These are phyloP conservation scores for Leptographium flavum DNA, from an alignment of 2,329 filamentous ascomycete species.

Conservation along the genomic window DNA sequence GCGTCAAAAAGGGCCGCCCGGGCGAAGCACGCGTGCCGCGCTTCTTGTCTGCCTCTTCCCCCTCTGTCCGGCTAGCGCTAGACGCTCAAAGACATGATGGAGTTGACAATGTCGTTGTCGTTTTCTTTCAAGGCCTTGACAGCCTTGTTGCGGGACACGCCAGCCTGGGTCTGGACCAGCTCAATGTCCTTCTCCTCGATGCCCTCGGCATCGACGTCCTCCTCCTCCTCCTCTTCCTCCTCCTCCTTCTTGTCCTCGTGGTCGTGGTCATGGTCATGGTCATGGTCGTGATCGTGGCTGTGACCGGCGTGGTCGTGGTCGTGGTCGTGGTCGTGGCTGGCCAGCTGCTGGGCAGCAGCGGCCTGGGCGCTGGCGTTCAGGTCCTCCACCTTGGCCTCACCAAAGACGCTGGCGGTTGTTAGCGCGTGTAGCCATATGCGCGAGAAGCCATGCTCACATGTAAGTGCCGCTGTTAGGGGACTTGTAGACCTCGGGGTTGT, in stretches of 20 bases:
- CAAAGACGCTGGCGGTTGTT: constrained; percentile 62
- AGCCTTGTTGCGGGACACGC: constrained; percentile 93
- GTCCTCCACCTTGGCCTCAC: constrained; percentile 99
- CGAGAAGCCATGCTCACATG: constrained; percentile 55
- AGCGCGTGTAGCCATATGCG: too few relatives aligned
- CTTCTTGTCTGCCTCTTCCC: too few relatives aligned
- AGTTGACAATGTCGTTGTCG: constrained; percentile 99
- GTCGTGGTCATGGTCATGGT: constrained; percentile 33
- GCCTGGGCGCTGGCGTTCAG: constrained; percentile 97
- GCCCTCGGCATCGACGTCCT: constrained; percentile 88
- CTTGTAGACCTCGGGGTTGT: constrained; percentile 99
- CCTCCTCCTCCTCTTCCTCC: constrained; percentile 74
- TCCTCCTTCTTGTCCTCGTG: constrained; percentile 51
- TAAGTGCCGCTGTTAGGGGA: constrained; percentile 98
- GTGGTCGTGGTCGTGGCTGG: constrained; percentile 57
- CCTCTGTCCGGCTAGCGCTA: neutral
- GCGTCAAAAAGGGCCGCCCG: too few relatives aligned
- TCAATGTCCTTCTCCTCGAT: constrained; percentile 99
- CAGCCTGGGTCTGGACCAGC: constrained; percentile 96
- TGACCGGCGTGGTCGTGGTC: constrained; percentile 62
- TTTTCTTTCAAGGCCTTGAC: constrained; percentile 98
- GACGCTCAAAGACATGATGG: constrained; percentile 94
- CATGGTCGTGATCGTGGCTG: constrained; percentile 38
- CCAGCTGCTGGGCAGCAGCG: constrained; percentile 88
- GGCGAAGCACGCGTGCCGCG: too few relatives aligned